Percentiles rank a stretch among this genome's conserved stretches.
phyloP scores from a whole-genome alignment of 768 basidiomycete species.

The Cyclocybe cylindracea region DNA sequence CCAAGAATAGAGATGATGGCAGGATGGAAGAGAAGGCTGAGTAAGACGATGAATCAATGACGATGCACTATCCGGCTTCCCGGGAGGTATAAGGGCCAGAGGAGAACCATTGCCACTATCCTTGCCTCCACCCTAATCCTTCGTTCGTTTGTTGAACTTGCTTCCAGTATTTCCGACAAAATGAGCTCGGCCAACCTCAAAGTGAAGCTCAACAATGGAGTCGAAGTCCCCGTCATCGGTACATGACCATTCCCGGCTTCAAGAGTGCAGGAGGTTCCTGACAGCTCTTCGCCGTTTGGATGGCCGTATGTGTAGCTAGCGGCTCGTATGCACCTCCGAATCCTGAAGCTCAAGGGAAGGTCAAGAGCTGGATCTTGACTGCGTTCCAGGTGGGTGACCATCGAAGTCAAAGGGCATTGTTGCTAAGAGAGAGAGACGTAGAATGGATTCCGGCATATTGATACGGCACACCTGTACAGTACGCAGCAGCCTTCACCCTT shows the following conservation, averaged over 20 bases:
- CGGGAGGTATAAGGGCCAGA: too few relatives aligned
- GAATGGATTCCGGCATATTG: constrained; percentile 44
- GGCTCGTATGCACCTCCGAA: constrained; percentile 41
- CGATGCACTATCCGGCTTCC: too few relatives aligned
- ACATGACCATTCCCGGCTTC: not conserved
- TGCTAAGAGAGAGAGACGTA: constrained; percentile 7
- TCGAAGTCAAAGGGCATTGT: not conserved
- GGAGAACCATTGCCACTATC: too few relatives aligned
- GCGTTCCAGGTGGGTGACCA: constrained; percentile 35
- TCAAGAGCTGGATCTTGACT: constrained; percentile 38
- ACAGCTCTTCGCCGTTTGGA: too few relatives aligned
- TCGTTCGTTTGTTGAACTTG: too few relatives aligned
- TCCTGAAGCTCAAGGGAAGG: constrained; percentile 31
- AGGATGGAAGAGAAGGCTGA: too few relatives aligned
- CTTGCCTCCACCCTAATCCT: too few relatives aligned
- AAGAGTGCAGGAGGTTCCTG: too few relatives aligned
- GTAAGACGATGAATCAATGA: too few relatives aligned
- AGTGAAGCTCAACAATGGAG: constrained; percentile 32
- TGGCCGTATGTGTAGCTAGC: constrained; percentile 24
- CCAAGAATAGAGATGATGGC: too few relatives aligned
- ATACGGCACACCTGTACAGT: constrained; percentile 37
- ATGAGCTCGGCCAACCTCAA: constrained; percentile 4
- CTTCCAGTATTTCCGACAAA: not conserved
- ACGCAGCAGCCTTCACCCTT: constrained; percentile 9
- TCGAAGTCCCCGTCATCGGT: constrained; percentile 36